These are phyloP conservation scores for Xylariaceae sp. DNA, from an alignment of 2,329 filamentous ascomycete species.

Conservation along the genomic window DNA sequence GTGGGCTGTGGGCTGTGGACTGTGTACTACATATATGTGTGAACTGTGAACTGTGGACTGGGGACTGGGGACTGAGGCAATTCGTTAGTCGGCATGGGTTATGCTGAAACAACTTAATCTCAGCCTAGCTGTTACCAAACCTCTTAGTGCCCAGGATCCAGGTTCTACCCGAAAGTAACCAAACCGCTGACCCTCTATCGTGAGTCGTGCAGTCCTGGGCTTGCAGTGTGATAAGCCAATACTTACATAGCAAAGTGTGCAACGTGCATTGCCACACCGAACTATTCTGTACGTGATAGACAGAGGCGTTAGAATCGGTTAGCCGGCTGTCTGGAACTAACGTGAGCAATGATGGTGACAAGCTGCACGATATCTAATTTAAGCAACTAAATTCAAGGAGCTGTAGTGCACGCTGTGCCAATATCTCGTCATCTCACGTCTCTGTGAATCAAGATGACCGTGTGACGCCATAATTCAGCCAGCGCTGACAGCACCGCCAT, in stretches of 20 bases:
- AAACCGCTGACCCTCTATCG: too few species aligned
- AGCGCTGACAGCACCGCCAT: neutral
- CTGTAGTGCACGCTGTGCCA: neutral
- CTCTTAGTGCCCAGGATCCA: neutral
- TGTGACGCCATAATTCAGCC: neutral
- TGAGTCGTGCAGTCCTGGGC: neutral
- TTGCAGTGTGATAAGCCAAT: neutral
- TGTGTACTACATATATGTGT: too few species aligned
- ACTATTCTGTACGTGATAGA: neutral
- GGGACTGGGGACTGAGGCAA: neutral
- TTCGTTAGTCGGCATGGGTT: neutral
- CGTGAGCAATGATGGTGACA: neutral
- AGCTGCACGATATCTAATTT: neutral
- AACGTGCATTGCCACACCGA: neutral
- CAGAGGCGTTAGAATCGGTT: neutral
- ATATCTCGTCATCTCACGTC: conserved; percentile 1
- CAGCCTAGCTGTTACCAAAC: conserved; percentile 2
- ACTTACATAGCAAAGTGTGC: neutral
- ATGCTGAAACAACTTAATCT: conserved; percentile 11
- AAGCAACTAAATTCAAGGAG: neutral
- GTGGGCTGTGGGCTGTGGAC: too few species aligned
- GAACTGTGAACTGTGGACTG: too few species aligned
- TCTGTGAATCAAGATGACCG: neutral
- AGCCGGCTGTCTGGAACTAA: too few species aligned
- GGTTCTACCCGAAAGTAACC: neutral